Base-by-base conservation (phyloP, 768 basidiomycete genomes). In the Cyclocybe aegerita region DNA sequence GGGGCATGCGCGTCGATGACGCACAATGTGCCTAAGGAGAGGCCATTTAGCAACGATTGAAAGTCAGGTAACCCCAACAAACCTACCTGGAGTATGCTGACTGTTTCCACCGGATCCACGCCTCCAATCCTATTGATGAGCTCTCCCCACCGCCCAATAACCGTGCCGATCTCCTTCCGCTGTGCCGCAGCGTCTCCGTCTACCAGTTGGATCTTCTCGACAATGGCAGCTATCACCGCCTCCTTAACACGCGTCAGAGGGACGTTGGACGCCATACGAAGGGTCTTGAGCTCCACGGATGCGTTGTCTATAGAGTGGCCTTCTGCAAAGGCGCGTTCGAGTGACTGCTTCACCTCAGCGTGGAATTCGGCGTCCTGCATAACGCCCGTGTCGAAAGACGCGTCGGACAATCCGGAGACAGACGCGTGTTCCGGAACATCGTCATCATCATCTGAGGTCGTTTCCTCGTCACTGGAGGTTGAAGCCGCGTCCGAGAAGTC, bases 211-310 rank as follows among this genome's bases (percentile, higher is more conserved):
- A 94, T 85, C 52, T 80, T 79, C 52, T 84, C 82, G 48, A 96
- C 84, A 50, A 98, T 77, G 35, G 84, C 89, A n/a, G 78, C 78
- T 34, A 98, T 77, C n/a, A 98, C 91, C 11, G 88, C 89, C 67
- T 94, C 88, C 45, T 90, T 79, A 11, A 97, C 94, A 44, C 84
- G 77, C n/a, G 79, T 80, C 14, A 97, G 77, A 9, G 90, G 81
- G 23, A 98, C 96, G 60, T 98, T 98, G 61, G 88, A 90, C 33
- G 93, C 93, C 92, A 98, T 96, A 43, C 95, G 89, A 39, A 99
- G 80, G 39, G 96, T 97, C 72, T 96, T 93, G 52, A 98, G 79
- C 65, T 98, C 96, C 54, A 98, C 88, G 0, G 90, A 79, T 1
- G 94, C 93, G 66, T 97, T 93, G 58, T 96, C 93, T 40, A 96